Evolutionary conservation across 345 rosid genomes (phyloP).

Genomic region (Balakata baccata): DNA sequence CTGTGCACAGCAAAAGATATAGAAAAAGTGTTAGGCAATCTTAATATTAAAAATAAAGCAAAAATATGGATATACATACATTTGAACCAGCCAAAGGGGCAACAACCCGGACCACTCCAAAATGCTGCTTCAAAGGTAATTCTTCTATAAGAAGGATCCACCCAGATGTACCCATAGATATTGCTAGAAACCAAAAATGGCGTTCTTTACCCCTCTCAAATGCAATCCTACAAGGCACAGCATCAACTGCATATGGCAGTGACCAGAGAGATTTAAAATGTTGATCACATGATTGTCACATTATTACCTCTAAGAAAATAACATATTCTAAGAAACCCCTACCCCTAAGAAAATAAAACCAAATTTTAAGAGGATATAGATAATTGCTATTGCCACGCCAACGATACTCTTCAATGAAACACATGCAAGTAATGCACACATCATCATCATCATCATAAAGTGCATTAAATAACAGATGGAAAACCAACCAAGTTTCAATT

Average conservation of each 20-base stretch:
- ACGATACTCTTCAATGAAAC: neutral
- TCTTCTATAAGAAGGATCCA: conserved; percentile 91
- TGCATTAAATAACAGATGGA: conserved; percentile 7
- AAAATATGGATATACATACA: conserved; percentile 40
- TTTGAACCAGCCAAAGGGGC: conserved; percentile 87
- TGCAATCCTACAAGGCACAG: conserved; percentile 86
- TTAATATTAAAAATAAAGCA: conserved; percentile 13
- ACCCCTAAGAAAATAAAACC: neutral
- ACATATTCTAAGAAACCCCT: neutral
- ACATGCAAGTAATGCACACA: neutral
- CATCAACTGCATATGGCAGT: conserved; percentile 63
- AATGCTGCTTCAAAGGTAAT: conserved; percentile 52
- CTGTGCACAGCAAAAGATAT: neutral
- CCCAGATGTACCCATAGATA: conserved; percentile 64
- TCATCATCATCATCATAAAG: neutral
- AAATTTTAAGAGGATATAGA: neutral
- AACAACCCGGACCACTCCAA: conserved; percentile 65
- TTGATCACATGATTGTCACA: conserved; percentile 9
- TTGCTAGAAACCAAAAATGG: conserved; percentile 61
- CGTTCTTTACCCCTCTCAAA: conserved; percentile 96
- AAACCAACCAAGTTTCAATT: conserved; percentile 67
- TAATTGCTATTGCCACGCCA: neutral
- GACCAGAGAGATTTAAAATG: conserved; percentile 24
- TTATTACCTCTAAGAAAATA: neutral
- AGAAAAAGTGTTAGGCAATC: neutral